Base-by-base conservation (phyloP, 2,329 filamentous ascomycete species). In the Ilyonectria robusta region DNA sequence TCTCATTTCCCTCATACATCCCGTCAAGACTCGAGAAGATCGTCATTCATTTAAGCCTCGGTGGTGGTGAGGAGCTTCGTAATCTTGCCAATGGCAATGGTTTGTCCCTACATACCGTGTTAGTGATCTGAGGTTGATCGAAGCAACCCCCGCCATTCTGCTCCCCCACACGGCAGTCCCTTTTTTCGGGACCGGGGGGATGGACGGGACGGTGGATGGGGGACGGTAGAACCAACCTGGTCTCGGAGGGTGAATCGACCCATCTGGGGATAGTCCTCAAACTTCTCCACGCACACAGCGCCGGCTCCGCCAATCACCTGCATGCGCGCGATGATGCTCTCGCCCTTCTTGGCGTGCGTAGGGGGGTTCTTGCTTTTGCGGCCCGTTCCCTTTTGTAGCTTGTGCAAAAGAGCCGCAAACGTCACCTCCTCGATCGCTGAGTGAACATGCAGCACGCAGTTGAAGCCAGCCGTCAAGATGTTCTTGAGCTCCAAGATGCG, bases 21-120 rank as follows among this genome's bases (percentile, higher is more conserved):
- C 46, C 46, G 42, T 26, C 50, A 40, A 48, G 29, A 40, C 33
- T 54, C n/a, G 44, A 59, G 48, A 69, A 55, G 67, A 53, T 71
- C 64, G 62, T 73, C 37, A 66, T 73, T 73, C 66, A 72, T 73
- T 74, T 75, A 76, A 67, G 71, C 59, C 11, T 76, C 74, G 63
- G 84, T 72, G 63, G 84, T 72, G 8, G 78, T 83, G 75, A 90
- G 86, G 70, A 99, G 88, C 88, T 95, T 98, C 67, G 94, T 98
- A 81, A 99, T 97, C 89, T 99, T 99, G 78, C 96, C 96, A 84
- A 99, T 99, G 63, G 96, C 96, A 85, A 99, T 98, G 0, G 96
- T 99, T 93, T 98, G 95, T 76, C 96, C 96, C 91, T 98, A 70
- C 26, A 62, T 23, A 37, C 44, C 75, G 58, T 79, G 71, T 78